Conservation (phyloP, 1,284 basidiomycete species). For the Fereydounia khargensis region DNA sequence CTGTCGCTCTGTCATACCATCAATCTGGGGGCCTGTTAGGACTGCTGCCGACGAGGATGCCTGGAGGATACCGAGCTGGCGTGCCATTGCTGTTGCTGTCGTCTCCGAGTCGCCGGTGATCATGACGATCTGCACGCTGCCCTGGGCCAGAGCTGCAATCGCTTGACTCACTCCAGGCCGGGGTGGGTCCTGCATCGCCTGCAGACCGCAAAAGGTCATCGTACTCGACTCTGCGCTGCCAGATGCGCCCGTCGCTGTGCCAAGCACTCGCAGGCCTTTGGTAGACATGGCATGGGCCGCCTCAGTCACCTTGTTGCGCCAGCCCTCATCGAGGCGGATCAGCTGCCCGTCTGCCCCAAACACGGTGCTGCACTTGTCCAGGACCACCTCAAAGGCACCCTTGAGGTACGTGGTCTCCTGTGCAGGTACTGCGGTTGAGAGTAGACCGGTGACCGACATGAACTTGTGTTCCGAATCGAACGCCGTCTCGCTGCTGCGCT, state of each 20-base stretch:
- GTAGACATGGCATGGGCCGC: conserved; percentile 72
- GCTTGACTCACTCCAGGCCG: conserved; percentile 87
- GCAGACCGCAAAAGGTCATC: conserved; percentile 85
- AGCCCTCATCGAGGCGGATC: conserved; percentile 70
- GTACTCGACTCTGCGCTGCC: conserved; percentile 59
- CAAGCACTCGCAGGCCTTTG: conserved; percentile 80
- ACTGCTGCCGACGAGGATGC: conserved; percentile 56
- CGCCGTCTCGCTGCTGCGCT: conserved; percentile 73
- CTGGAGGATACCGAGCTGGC: conserved; percentile 72
- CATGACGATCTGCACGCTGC: conserved; percentile 94
- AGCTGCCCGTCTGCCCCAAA: conserved; percentile 81
- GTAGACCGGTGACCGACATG: conserved; percentile 77
- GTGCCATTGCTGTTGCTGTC: conserved; percentile 85
- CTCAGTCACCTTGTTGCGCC: conserved; percentile 67
- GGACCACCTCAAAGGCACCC: conserved; percentile 83
- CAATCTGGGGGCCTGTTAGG: conserved; percentile 83
- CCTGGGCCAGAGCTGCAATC: conserved; percentile 73
- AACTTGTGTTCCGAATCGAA: conserved; percentile 91
- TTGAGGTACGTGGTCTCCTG: conserved; percentile 85
- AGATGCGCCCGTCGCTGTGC: conserved; percentile 73
- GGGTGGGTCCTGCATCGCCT: conserved; percentile 94
- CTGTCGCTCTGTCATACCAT: conserved; percentile 70
- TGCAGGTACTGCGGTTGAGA: conserved; percentile 43
- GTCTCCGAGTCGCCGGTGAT: conserved; percentile 93
- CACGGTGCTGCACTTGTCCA: conserved; percentile 81